Evolutionary conservation across 2,329 filamentous ascomycete genomes (phyloP).

Genomic region (Geosmithia putterillii): DNA sequence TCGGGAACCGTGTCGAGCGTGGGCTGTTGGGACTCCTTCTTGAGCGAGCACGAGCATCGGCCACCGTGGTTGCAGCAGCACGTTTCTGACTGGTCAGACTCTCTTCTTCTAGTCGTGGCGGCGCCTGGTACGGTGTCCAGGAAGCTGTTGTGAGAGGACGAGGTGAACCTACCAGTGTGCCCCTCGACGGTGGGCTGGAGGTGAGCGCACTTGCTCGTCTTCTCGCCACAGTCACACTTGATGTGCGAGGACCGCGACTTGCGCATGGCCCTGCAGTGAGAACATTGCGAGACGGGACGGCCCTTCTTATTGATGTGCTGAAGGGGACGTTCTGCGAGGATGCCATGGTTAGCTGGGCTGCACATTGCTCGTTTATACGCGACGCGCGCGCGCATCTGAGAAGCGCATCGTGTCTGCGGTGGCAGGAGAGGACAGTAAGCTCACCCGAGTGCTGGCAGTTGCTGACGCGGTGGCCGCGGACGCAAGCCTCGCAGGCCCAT

Average conservation of each 20-base stretch:
- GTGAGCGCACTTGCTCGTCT: constrained; percentile 60
- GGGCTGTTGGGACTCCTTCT: constrained; percentile 36
- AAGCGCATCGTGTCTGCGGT: not conserved
- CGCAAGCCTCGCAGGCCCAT: constrained; percentile 95
- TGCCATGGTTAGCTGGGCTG: not conserved
- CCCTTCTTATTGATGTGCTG: constrained; percentile 97
- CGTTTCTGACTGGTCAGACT: too few species aligned
- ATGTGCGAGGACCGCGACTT: constrained; percentile 91
- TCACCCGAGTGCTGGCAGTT: constrained; percentile 93
- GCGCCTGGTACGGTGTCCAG: too few species aligned
- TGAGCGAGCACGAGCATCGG: constrained; percentile 51
- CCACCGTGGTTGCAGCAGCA: constrained; percentile 61
- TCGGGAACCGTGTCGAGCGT: constrained; percentile 51
- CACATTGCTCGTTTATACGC: not conserved
- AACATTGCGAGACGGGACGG: constrained; percentile 92
- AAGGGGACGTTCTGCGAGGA: constrained; percentile 64
- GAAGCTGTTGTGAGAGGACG: not conserved
- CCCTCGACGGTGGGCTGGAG: constrained; percentile 43
- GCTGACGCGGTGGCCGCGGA: constrained; percentile 96
- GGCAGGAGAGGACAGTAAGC: constrained; percentile 25
- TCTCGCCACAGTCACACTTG: constrained; percentile 95
- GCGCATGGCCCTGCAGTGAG: constrained; percentile 90
- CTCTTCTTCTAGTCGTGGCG: too few species aligned
- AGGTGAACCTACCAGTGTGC: constrained; percentile 41
- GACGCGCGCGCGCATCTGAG: too few species aligned